Evolutionary conservation across 2,329 filamentous ascomycete genomes (phyloP).

Genomic region (Epichloe glyceriae): DNA sequence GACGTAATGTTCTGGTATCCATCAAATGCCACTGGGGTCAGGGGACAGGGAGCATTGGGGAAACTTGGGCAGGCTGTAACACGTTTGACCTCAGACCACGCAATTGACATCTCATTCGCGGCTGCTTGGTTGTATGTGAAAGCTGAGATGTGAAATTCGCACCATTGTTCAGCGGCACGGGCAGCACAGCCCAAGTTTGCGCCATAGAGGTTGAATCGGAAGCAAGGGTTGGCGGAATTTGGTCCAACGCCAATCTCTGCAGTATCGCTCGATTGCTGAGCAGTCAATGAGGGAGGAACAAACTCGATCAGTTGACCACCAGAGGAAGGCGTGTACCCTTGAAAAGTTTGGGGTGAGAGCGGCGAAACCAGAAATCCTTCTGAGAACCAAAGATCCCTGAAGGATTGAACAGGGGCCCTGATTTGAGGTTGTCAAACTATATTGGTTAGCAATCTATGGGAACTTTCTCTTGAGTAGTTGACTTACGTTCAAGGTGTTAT

Average conservation of each 20-base stretch:
- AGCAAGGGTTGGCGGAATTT: slow-evolving; percentile 23
- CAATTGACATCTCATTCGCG: slow-evolving; percentile 22
- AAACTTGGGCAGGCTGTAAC: slow-evolving; percentile 25
- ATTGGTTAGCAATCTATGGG: slow-evolving; percentile 7
- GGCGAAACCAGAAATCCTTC: slow-evolving; percentile 27
- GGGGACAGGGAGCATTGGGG: slow-evolving; percentile 18
- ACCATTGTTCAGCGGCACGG: slow-evolving; percentile 22
- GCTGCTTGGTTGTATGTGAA: slow-evolving; percentile 23
- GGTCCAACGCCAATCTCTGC: slow-evolving; percentile 28
- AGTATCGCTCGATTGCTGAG: slow-evolving; percentile 17
- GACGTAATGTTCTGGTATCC: slow-evolving; percentile 27
- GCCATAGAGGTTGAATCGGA: slow-evolving; percentile 27
- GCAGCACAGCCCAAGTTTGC: slow-evolving; percentile 27
- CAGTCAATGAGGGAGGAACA: slow-evolving; percentile 22
- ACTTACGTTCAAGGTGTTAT: slow-evolving; percentile 25
- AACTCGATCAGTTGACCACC: slow-evolving; percentile 28
- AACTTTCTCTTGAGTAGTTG: background rate
- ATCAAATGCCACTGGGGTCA: slow-evolving; percentile 23
- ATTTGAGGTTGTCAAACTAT: slow-evolving; percentile 24
- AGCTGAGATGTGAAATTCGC: slow-evolving; percentile 29
- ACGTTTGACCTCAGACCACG: slow-evolving; percentile 27
- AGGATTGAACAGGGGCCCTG: slow-evolving; percentile 27
- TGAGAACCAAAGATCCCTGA: slow-evolving; percentile 29
- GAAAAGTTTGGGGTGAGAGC: slow-evolving; percentile 18
- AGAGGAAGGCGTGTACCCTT: slow-evolving; percentile 25